Evolutionary conservation across 331 rosid genomes (phyloP), one percentile per base, ranked within the genome.

Genomic region (Pyrus hybrid): DNA sequence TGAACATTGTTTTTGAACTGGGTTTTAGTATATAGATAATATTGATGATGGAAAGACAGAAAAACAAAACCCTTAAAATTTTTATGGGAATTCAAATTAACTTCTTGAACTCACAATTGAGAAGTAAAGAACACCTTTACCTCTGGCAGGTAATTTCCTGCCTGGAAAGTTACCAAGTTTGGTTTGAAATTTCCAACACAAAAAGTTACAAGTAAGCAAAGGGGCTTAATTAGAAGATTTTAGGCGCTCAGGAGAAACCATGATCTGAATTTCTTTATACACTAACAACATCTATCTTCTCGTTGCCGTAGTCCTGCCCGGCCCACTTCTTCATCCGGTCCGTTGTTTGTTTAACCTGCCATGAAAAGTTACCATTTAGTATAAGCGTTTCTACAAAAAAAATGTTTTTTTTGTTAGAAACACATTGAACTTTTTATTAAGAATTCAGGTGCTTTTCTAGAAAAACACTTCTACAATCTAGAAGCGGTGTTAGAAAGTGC

Each of bases 261-360:
- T 58, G 29, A 58, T 20, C 21, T 18, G 28, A 57, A 20, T 21
- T 23, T 60, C 18, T 33, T 79, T 63, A 72, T 37, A 37, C 25
- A 16, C 12, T 21, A 69, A 77, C 57, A 25, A 13, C 77, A 13
- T 17, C 75, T 29, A 45, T 30, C 35, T 67, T 62, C 76, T 83
- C 89, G 43, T 7, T 13, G 25, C 75, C 29, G 23, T 63, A 47
- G 23, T 82, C 80, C 72, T 88, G 90, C 8, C 97, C 98, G 51
- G 92, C 97, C 98, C 98, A 91, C 76, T 54, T 82, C 81, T 71
- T 65, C 93, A 93, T 82, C 12, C 97, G 90, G 57, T 86, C 79
- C 6, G 70, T 43, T 30, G 91, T 83, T 84, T 88, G 69, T 30
- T 91, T 89, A 53, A 88, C 98, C 97, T 91, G 86, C 62, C 47